Evolutionary conservation across 768 basidiomycete species (phyloP), one percentile per base, ranked within the genome.

Genomic region (Lactifluus hygrophoroides): DNA sequence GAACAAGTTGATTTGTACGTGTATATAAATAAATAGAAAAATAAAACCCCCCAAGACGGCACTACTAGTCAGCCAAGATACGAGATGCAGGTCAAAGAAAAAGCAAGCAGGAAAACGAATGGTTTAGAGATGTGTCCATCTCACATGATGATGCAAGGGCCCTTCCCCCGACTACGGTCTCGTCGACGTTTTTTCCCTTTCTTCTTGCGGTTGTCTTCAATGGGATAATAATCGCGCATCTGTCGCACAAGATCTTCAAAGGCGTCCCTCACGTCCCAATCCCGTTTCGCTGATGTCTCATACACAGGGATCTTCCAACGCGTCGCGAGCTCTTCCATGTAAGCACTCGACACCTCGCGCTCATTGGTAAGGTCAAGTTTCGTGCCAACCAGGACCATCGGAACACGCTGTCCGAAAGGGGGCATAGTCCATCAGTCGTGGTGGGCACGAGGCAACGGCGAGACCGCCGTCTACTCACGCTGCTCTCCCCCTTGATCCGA

Each of bases 321-420:
- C 32, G 70, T 75, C 19, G 85, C 80, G 11, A 89, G 78, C 10
- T 80, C 72, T 66, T 85, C 80, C 34, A 90, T 86, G 0, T 80
- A 81, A 42, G 68, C 74, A 46, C 78, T 75, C 17, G 82, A 80
- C 6, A 94, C 87, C 67, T 92, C 88, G 32, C 92, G 80, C 69
- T 94, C 91, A 58, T 80, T 83, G 27, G 79, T 80, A 38, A 94
- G 79, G 69, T 94, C 92, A 42, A 86, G 75, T 69, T 92, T 91
- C 30, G 90, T 92, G 43, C 90, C 91, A 9, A 91, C 91, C 16
- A 93, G 79, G 11, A 92, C 86, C 62, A 94, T 88, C 9, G 91
- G 92, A 19, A 90, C 73, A 30, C 72, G 73, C 83, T 87, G 54
- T 11, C 62, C 38, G 23, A 40, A 28, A 2, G 9, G 23, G 38